These are phyloP conservation scores for Diplodia seriata DNA, from an alignment of 2,329 filamentous ascomycete genomes.

Conservation along the genomic window DNA sequence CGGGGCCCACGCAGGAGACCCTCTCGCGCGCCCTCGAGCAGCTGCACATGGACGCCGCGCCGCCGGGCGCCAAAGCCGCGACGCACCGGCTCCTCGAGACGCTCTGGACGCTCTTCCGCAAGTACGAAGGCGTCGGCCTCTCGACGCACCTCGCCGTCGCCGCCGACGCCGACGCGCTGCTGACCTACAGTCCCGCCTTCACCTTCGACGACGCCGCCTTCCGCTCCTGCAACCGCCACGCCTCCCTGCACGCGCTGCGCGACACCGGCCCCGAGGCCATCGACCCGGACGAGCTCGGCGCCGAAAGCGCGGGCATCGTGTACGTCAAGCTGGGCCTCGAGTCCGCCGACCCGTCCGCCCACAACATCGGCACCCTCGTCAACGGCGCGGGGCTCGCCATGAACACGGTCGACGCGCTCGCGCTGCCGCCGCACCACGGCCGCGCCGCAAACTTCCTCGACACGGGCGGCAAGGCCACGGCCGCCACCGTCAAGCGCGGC, in stretches of 20 bases:
- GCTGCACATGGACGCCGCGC: constrained; percentile 59
- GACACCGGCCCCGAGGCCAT: constrained; percentile 55
- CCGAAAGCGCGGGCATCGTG: constrained; percentile 75
- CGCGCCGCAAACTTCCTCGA: constrained; percentile 84
- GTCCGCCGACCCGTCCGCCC: constrained; percentile 45
- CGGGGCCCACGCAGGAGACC: constrained; percentile 49
- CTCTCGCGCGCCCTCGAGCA: constrained; percentile 57
- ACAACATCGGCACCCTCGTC: constrained; percentile 80
- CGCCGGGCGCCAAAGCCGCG: constrained; percentile 52
- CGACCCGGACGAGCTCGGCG: constrained; percentile 65
- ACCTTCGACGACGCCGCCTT: constrained; percentile 75
- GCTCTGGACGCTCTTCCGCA: constrained; percentile 66
- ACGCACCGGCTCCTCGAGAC: constrained; percentile 59
- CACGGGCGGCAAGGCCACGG: constrained; percentile 86
- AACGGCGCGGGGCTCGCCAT: constrained; percentile 91
- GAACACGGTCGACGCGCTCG: constrained; percentile 85
- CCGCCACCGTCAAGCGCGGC: constrained; percentile 76
- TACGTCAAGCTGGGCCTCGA: constrained; percentile 67
- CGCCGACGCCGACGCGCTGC: constrained; percentile 49
- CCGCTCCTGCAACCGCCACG: constrained; percentile 66
- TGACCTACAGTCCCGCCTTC: constrained; percentile 63
- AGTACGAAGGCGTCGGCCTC: constrained; percentile 70
- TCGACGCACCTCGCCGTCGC: constrained; percentile 58
- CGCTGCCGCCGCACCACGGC: constrained; percentile 61
- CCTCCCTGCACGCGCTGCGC: constrained; percentile 65